These are phyloP conservation scores for Microdochium nivale DNA, from an alignment of 2,329 filamentous ascomycete genomes.

Conservation along the genomic window DNA sequence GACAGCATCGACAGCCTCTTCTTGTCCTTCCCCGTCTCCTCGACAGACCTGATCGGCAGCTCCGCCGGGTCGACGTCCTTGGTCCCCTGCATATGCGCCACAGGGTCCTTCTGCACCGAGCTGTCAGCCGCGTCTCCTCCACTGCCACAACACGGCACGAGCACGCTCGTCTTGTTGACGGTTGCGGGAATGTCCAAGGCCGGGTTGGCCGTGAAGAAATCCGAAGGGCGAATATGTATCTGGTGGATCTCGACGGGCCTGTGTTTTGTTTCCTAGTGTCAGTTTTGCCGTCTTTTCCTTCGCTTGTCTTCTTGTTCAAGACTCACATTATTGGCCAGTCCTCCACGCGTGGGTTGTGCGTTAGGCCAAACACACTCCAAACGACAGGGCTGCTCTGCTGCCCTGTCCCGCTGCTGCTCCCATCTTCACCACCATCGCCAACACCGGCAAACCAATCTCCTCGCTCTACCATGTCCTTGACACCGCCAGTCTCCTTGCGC, in stretches of 20 bases:
- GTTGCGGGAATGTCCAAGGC: slow-evolving; percentile 33
- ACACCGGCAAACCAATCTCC: slow-evolving; percentile 35
- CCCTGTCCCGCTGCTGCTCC: too few species aligned
- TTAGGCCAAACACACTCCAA: slow-evolving; percentile 40
- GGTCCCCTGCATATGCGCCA: slow-evolving; percentile 23
- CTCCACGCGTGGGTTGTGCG: slow-evolving; percentile 38
- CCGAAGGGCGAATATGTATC: slow-evolving; percentile 33
- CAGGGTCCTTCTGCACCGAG: slow-evolving; percentile 19
- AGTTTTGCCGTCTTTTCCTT: not conserved
- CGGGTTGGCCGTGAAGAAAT: slow-evolving; percentile 38
- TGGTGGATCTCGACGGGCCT: slow-evolving; percentile 41
- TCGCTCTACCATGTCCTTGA: slow-evolving; percentile 35
- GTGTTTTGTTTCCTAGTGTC: slow-evolving; percentile 2
- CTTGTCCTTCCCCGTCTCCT: slow-evolving; percentile 6
- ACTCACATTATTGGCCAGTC: slow-evolving; percentile 44
- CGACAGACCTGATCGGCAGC: slow-evolving; percentile 3
- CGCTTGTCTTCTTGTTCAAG: slow-evolving; percentile 1
- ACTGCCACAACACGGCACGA: slow-evolving; percentile 24
- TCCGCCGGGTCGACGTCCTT: slow-evolving; percentile 15
- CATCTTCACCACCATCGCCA: slow-evolving; percentile 1
- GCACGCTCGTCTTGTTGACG: slow-evolving; percentile 29
- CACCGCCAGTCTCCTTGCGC: slow-evolving; percentile 30
- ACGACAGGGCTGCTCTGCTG: slow-evolving; percentile 38
- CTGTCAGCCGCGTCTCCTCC: slow-evolving; percentile 2
- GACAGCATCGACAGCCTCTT: slow-evolving; percentile 12